Evolutionary conservation across 192 early-diverging fungal species (phyloP).

Genomic region (Diversispora eburnea): DNA sequence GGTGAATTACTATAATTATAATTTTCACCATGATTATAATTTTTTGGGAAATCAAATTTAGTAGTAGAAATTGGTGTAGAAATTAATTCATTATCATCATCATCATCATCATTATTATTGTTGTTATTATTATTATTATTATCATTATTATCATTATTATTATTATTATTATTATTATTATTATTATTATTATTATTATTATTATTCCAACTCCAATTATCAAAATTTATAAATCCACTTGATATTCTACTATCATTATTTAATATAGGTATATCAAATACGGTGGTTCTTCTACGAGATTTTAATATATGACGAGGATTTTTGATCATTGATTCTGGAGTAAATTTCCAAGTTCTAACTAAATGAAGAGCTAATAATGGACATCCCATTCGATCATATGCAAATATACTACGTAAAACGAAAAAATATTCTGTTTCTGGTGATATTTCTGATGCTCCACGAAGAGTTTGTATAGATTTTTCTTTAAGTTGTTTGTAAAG

Average conservation of each 20-base stretch:
- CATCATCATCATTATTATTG: neutral
- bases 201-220: constrained; percentile 22
- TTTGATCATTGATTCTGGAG: constrained; percentile 7
- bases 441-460: constrained; percentile 46
- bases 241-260: constrained; percentile 12
- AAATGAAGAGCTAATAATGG: constrained; percentile 74
- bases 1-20: too few species aligned
- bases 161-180: too few species aligned
- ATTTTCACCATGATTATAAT: too few species aligned
- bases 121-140: neutral
- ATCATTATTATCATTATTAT: constrained; percentile 8
- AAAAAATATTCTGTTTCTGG: constrained; percentile 56
- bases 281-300: constrained; percentile 16
- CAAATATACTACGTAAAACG: constrained; percentile 53
- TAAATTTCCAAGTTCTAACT: constrained; percentile 46
- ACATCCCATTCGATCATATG: constrained; percentile 77
- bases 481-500: constrained; percentile 65
- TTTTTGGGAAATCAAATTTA: too few species aligned
- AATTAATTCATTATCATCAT: neutral
- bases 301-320: constrained; percentile 9
- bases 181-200: neutral
- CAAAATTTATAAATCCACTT: constrained; percentile 19
- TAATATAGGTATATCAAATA: constrained; percentile 20
- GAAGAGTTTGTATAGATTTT: constrained; percentile 45
- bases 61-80: too few species aligned